Evolutionary conservation across 2,329 filamentous ascomycete genomes (phyloP).

Genomic region (Alternaria brassicae): DNA sequence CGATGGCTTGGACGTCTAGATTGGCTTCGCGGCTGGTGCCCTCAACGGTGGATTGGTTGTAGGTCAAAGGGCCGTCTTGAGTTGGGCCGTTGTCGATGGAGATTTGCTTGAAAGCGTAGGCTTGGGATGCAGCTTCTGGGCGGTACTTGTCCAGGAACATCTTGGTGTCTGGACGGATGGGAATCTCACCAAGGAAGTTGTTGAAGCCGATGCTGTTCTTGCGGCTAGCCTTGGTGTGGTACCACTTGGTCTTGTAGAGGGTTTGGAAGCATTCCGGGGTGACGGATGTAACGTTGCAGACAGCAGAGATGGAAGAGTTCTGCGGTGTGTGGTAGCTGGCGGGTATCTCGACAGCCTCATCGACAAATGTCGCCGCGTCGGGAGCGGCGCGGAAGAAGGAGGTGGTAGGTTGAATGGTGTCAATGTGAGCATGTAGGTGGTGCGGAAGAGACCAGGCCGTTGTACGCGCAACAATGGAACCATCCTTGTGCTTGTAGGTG

Average conservation of each 20-base stretch:
- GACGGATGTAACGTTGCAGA: conserved; percentile 61
- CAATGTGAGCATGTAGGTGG: conserved; percentile 65
- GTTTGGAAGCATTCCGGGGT: conserved; percentile 63
- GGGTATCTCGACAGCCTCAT: conserved; percentile 32
- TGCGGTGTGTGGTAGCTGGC: conserved; percentile 37
- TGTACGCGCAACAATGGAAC: conserved; percentile 60
- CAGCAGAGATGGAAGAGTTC: conserved; percentile 45
- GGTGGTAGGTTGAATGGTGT: conserved; percentile 67
- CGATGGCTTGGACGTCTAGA: conserved; percentile 68
- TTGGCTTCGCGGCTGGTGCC: conserved; percentile 64
- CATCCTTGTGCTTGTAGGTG: conserved; percentile 63
- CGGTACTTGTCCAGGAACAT: conserved; percentile 64
- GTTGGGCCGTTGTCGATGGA: conserved; percentile 64
- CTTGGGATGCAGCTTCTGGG: conserved; percentile 56
- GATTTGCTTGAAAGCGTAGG: conserved; percentile 63
- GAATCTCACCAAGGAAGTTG: conserved; percentile 59
- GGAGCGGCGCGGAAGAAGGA: conserved; percentile 57
- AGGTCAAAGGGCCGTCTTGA: conserved; percentile 53
- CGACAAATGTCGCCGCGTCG: conserved; percentile 34
- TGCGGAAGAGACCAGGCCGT: conserved; percentile 65
- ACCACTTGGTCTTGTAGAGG: conserved; percentile 63
- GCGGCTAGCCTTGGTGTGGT: conserved; percentile 54
- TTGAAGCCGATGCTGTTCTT: conserved; percentile 58
- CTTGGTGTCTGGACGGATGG: conserved; percentile 63
- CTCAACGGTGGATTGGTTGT: conserved; percentile 32